These are phyloP conservation scores for Drechslera avenae DNA, from an alignment of 2,329 filamentous ascomycete species.

Conservation along the genomic window DNA sequence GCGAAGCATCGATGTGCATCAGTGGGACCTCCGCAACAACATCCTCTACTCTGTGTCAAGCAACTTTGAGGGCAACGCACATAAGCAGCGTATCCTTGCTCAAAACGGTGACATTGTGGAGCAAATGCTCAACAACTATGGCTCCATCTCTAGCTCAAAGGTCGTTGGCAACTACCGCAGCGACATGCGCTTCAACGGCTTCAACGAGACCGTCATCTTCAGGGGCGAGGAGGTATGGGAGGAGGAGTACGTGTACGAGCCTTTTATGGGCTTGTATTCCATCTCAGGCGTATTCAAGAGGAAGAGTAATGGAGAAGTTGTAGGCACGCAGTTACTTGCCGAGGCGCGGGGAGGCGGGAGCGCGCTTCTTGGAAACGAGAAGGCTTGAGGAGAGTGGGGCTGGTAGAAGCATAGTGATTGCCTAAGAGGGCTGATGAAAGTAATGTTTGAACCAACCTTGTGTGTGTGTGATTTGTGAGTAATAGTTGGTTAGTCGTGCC, in stretches of 20 bases:
- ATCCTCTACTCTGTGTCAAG: conserved; percentile 64
- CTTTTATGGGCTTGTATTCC: conserved; percentile 55
- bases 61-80: conserved; percentile 60
- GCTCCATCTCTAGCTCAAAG: conserved; percentile 51
- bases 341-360: conserved; percentile 60
- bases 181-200: conserved; percentile 63
- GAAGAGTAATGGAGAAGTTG: conserved; percentile 55
- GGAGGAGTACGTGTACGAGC: conserved; percentile 60
- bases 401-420: too few species aligned
- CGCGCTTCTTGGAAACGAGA: conserved; percentile 53
- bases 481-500: too few species aligned
- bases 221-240: conserved; percentile 57
- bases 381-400: conserved; percentile 1
- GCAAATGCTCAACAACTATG: conserved; percentile 60
- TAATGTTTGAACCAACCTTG: too few species aligned
- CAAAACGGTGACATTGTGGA: conserved; percentile 63
- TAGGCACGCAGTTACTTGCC: conserved; percentile 58
- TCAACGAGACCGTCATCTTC: conserved; percentile 47
- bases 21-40: conserved; percentile 60
- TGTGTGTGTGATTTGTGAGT: too few species aligned
- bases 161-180: conserved; percentile 57
- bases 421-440: too few species aligned
- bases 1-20: conserved; percentile 38
- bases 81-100: conserved; percentile 61
- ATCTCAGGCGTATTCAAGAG: conserved; percentile 56